Evolutionary conservation across 2,329 filamentous ascomycete genomes (phyloP).

Genomic region (Intubia oerlemansii): DNA sequence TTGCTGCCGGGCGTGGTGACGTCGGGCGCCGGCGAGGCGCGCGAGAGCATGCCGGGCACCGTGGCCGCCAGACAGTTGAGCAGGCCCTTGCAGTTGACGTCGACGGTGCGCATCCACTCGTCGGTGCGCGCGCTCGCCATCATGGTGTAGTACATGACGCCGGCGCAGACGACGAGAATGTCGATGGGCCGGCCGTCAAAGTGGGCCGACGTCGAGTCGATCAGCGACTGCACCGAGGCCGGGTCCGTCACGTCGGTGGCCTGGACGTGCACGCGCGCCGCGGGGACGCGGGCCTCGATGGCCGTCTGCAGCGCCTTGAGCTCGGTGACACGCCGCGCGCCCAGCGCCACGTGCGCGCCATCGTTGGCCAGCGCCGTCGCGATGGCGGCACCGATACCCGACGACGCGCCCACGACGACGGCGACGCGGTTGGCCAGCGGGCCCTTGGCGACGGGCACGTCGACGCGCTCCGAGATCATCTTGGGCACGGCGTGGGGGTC

Average conservation of each 20-base stretch:
- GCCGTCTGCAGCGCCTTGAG: conserved; percentile 45
- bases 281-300: conserved; percentile 22
- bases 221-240: conserved; percentile 42
- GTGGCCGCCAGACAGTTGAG: conserved; percentile 49
- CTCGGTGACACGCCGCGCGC: conserved; percentile 46
- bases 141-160: conserved; percentile 80
- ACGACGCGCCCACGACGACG: conserved; percentile 60
- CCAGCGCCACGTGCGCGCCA: conserved; percentile 51
- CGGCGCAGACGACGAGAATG: conserved; percentile 60
- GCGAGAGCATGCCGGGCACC: conserved; percentile 49
- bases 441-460: conserved; percentile 21
- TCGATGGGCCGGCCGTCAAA: conserved; percentile 58
- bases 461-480: too few relatives aligned
- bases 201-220: conserved; percentile 33
- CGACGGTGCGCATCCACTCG: conserved; percentile 65
- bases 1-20: neutral
- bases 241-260: conserved; percentile 53
- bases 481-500: neutral
- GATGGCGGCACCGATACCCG: conserved; percentile 59
- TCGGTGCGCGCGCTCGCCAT: conserved; percentile 56
- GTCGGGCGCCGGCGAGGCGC: conserved; percentile 19
- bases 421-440: conserved; percentile 48
- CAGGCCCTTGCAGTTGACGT: conserved; percentile 72
- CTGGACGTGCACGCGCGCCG: conserved; percentile 44
- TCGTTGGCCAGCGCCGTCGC: conserved; percentile 45